Evolutionary conservation across 306 rosid species (phyloP).

Genomic region (Mimosa pudica): DNA sequence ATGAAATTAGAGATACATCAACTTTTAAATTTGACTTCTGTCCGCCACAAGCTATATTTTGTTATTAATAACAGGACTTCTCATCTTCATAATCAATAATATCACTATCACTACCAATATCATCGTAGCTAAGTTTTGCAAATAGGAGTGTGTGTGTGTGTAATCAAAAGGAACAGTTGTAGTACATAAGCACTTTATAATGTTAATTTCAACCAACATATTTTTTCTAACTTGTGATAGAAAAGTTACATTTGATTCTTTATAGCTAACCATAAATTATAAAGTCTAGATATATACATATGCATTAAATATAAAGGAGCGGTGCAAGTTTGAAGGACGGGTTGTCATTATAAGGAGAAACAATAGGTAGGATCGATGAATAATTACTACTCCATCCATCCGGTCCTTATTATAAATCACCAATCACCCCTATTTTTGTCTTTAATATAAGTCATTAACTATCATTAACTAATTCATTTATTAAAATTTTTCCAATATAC

Average conservation of each 20-base stretch:
- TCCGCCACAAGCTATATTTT: not conserved
- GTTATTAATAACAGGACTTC: not conserved
- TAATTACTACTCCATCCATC: not conserved
- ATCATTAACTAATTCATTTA: too few relatives aligned
- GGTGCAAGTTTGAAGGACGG: not conserved
- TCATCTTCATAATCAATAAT: not conserved
- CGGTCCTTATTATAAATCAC: too few relatives aligned
- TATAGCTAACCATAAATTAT: not conserved
- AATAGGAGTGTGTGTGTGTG: too few relatives aligned
- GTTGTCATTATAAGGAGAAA: not conserved
- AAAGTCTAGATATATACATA: not conserved
- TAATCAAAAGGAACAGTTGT: not conserved
- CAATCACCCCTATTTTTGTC: too few relatives aligned
- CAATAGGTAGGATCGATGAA: not conserved
- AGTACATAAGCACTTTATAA: not conserved
- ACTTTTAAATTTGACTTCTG: not conserved
- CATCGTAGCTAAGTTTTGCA: not conserved
- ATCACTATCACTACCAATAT: not conserved
- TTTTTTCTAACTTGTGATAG: not conserved
- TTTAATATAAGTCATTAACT: too few relatives aligned
- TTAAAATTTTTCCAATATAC: too few relatives aligned
- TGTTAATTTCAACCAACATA: not conserved
- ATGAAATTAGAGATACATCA: conserved; percentile 25
- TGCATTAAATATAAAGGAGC: not conserved
- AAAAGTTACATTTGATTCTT: not conserved